These are phyloP conservation scores for Scleromitrula shiraiana DNA, from an alignment of 2,329 filamentous ascomycete species.

Conservation along the genomic window DNA sequence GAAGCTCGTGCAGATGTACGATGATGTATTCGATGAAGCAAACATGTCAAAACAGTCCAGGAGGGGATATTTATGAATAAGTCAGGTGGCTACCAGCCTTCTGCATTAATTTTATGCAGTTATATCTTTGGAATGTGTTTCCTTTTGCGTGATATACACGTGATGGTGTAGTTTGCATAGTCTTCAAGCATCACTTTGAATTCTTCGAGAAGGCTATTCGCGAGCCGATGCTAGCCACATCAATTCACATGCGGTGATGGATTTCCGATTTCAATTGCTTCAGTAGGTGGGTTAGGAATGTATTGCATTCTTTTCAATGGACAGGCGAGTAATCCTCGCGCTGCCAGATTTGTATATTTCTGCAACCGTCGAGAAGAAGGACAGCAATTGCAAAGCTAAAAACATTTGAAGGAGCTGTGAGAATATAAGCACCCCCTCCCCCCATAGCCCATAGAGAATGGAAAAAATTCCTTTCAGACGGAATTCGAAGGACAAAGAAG, in stretches of 20 bases:
- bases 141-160: slow-evolving; percentile 9
- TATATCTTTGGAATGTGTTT: slow-evolving; percentile 14
- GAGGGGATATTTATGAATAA: slow-evolving; percentile 26
- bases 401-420: not conserved
- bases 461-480: not conserved
- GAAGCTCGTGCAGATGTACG: slow-evolving; percentile 12
- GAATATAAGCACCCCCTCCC: slow-evolving; percentile 4
- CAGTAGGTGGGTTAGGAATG: slow-evolving; percentile 1
- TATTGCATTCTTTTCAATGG: slow-evolving; percentile 8
- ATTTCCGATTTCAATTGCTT: not conserved
- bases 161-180: slow-evolving; percentile 7
- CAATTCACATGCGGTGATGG: not conserved
- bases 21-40: slow-evolving; percentile 15
- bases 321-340: not conserved
- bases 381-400: not conserved
- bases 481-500: not conserved
- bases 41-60: slow-evolving; percentile 20
- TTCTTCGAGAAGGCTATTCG: slow-evolving; percentile 8
- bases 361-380: slow-evolving; percentile 7
- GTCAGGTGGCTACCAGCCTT: slow-evolving; percentile 22
- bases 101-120: slow-evolving; percentile 20
- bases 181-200: slow-evolving; percentile 10
- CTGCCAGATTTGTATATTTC: not conserved
- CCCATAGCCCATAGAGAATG: not conserved
- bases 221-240: slow-evolving; percentile 10